phyloP scores from a whole-genome alignment of 306 rosid genomes.

The Rosa lucieae region DNA sequence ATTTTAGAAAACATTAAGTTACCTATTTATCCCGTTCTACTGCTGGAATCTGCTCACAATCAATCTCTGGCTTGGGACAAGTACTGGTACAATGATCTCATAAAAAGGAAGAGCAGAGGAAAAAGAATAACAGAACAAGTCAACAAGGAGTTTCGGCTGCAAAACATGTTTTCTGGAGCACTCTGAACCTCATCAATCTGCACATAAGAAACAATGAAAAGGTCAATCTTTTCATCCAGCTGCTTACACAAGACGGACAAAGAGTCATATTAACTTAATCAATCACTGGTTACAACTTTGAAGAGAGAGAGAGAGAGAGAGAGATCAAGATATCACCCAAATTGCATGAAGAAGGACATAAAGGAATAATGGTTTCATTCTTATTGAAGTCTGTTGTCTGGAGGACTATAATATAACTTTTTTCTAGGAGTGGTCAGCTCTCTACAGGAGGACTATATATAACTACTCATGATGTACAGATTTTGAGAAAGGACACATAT shows the following conservation, averaged over 20 bases:
- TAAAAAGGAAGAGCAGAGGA: neutral
- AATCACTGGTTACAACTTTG: neutral
- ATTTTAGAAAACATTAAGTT: neutral
- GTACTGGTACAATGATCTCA: neutral
- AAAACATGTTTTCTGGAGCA: constrained; percentile 1
- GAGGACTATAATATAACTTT: neutral
- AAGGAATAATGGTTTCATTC: neutral
- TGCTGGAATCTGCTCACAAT: neutral
- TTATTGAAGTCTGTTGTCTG: neutral
- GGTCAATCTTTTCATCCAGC: neutral
- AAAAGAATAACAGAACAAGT: neutral
- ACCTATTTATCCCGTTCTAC: neutral
- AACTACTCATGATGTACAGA: neutral
- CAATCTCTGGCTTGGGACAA: neutral
- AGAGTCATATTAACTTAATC: neutral
- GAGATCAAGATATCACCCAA: neutral
- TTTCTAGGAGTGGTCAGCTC: neutral
- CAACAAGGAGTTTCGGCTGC: neutral
- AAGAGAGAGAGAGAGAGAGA: no score
- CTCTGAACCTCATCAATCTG: constrained; percentile 1
- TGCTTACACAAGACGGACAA: neutral
- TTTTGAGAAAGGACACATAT: neutral
- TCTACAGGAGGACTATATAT: neutral
- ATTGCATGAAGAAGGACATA: neutral
- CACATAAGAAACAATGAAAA: neutral